A percentile compares a stretch with the other conserved stretches of the same genome.
These are phyloP conservation scores for Aquanectria penicillioides DNA, from an alignment of 2,329 filamentous ascomycete genomes.

Conservation along the genomic window DNA sequence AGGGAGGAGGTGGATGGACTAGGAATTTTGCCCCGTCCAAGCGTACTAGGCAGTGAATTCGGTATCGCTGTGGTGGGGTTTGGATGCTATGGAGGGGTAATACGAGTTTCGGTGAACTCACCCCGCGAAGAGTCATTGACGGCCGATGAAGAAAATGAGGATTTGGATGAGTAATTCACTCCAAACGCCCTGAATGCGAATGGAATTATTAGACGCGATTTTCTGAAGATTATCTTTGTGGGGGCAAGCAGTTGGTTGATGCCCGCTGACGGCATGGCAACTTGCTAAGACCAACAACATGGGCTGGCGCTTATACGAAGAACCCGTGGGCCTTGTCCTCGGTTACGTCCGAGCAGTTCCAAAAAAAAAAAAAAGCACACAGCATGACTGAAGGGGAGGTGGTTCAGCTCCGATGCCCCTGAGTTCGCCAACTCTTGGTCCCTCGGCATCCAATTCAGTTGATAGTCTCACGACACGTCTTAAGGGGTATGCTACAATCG, in stretches of 20 bases:
- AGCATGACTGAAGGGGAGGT: not conserved
- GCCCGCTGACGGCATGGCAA: too few relatives aligned
- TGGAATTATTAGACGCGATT: too few relatives aligned
- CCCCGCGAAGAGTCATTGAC: not conserved
- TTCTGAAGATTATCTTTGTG: too few relatives aligned
- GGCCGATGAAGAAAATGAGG: not conserved
- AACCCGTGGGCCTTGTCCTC: slow-evolving; percentile 12
- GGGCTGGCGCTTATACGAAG: slow-evolving; percentile 2
- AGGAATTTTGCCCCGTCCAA: slow-evolving; percentile 24
- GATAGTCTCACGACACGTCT: too few relatives aligned
- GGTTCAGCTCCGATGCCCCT: not conserved
- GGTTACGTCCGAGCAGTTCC: slow-evolving; percentile 9
- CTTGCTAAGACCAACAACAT: too few relatives aligned
- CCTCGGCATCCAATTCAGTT: too few relatives aligned
- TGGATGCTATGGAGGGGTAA: slow-evolving; percentile 31
- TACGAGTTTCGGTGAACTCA: slow-evolving; percentile 20
- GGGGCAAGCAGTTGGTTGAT: too few relatives aligned
- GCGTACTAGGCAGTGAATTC: slow-evolving; percentile 21
- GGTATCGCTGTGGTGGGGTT: slow-evolving; percentile 27
- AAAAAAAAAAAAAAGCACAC: not conserved
- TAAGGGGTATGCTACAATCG: too few relatives aligned
- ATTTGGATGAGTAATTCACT: not conserved
- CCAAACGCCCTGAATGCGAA: not conserved
- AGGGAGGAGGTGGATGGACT: slow-evolving; percentile 20
- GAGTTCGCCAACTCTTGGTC: too few relatives aligned